phyloP scores from a whole-genome alignment of 306 rosid genomes.

The Sophora flavescens region DNA sequence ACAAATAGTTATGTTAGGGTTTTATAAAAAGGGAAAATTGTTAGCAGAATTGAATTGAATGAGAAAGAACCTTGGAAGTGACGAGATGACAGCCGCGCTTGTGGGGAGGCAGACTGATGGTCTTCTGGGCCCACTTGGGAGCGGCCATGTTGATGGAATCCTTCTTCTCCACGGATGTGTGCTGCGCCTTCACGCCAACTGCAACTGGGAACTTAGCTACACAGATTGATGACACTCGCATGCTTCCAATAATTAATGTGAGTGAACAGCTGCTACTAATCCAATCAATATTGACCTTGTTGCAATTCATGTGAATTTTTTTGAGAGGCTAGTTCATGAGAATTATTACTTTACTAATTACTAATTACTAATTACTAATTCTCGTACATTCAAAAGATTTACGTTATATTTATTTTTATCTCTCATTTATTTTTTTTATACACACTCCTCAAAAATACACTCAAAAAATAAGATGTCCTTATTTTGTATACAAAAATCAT shows the following conservation, averaged over 20 bases:
- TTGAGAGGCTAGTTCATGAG: too few species aligned
- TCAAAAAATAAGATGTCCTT: too few species aligned
- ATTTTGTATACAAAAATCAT: too few species aligned
- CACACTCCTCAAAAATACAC: too few species aligned
- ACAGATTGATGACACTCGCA: constrained; percentile 49
- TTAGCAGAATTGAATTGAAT: not conserved
- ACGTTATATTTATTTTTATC: too few species aligned
- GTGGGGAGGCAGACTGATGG: constrained; percentile 73
- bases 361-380: too few species aligned
- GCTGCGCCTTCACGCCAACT: constrained; percentile 42
- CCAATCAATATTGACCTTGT: too few species aligned
- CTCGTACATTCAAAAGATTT: too few species aligned
- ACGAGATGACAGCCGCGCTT: constrained; percentile 91
- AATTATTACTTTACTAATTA: too few species aligned
- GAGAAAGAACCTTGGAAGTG: constrained; percentile 71
- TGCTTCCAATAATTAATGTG: not conserved
- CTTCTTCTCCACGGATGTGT: not conserved
- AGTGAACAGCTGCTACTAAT: too few species aligned
- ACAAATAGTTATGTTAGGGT: constrained; percentile 49
- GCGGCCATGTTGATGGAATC: constrained; percentile 59
- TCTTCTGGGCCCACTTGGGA: constrained; percentile 96
- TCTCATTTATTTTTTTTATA: too few species aligned
- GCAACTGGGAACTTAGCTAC: constrained; percentile 37
- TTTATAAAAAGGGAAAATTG: not conserved
- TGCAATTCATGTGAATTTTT: too few species aligned